Percentiles rank a stretch among this genome's conserved stretches.
Conservation (phyloP, 805 yeast genomes). For the Wickerhamomyces queroliae region DNA sequence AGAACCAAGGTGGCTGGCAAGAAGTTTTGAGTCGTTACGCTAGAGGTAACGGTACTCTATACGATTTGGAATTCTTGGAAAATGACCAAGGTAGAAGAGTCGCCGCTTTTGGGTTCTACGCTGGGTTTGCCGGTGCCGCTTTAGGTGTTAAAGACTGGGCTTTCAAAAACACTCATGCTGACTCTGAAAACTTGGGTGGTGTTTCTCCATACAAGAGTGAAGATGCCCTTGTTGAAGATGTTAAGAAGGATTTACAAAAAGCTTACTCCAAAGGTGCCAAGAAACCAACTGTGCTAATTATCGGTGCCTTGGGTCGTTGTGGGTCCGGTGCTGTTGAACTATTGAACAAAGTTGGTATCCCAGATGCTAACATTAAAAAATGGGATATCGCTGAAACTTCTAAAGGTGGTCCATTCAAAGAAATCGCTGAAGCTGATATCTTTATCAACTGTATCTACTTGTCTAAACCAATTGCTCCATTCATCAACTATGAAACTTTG, state of each 20-base stretch:
- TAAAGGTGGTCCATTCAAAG: conserved; percentile 94
- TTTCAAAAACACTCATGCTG: conserved; percentile 71
- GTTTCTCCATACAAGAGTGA: conserved; percentile 83
- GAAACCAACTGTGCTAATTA: conserved; percentile 76
- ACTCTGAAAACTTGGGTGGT: conserved; percentile 66
- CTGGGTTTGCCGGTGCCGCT: conserved; percentile 99
- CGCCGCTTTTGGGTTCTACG: conserved; percentile 99
- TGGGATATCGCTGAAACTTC: conserved; percentile 99
- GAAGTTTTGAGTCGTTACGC: conserved; percentile 87
- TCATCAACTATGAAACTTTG: conserved; percentile 64
- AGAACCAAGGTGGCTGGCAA: conserved; percentile 96
- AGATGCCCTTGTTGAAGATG: conserved; percentile 63
- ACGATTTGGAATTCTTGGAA: conserved; percentile 91
- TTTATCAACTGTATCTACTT: conserved; percentile 95
- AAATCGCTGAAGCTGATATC: conserved; percentile 80
- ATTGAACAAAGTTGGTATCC: conserved; percentile 77
- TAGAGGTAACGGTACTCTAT: conserved; percentile 82
- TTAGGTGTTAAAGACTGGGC: conserved; percentile 94
- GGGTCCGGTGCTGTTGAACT: conserved; percentile 95
- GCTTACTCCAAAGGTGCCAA: conserved; percentile 60
- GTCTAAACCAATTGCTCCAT: conserved; percentile 91
- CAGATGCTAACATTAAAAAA: conserved; percentile 73
- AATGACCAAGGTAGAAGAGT: conserved; percentile 96
- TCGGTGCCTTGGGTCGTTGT: conserved; percentile 98
- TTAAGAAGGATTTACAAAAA: conserved; percentile 47